Conservation (phyloP, 495 filamentous ascomycete genomes). For the Neurospora sp. region DNA sequence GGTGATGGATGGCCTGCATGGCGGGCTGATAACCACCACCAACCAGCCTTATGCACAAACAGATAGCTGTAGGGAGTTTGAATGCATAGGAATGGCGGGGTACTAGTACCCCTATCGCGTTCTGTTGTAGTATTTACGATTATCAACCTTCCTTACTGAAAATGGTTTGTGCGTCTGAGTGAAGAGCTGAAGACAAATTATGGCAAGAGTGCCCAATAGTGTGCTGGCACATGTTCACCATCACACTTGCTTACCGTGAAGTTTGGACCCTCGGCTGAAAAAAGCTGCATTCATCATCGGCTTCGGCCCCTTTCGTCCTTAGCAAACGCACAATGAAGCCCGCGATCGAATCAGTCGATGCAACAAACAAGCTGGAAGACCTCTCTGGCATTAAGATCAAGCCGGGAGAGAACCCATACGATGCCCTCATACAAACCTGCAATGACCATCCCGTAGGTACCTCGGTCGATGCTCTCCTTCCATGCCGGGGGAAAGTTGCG, state of each 20-base stretch:
- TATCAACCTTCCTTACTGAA: not conserved
- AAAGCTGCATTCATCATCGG: not conserved
- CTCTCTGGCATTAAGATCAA: constrained; percentile 40
- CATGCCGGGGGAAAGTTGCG: not conserved
- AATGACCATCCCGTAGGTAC: constrained; percentile 46
- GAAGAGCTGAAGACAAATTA: not conserved
- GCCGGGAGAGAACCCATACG: constrained; percentile 59
- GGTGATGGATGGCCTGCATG: not conserved
- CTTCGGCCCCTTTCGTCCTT: not conserved
- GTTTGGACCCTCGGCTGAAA: not conserved
- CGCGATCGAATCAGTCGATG: constrained; percentile 29
- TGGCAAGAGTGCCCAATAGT: not conserved
- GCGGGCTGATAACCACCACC: not conserved
- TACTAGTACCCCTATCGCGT: not conserved
- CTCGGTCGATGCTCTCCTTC: constrained; percentile 3
- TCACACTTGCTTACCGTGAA: not conserved
- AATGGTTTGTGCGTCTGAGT: not conserved
- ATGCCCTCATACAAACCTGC: constrained; percentile 57
- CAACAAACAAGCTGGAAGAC: constrained; percentile 45
- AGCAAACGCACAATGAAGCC: constrained; percentile 20
- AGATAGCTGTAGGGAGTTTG: not conserved
- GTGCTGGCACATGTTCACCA: not conserved
- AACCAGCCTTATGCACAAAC: not conserved
- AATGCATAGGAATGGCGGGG: not conserved
- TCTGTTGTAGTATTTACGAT: not conserved